These are phyloP conservation scores for Aristolochia contorta DNA, from an alignment of 164 flowering plant species.

Conservation along the genomic window DNA sequence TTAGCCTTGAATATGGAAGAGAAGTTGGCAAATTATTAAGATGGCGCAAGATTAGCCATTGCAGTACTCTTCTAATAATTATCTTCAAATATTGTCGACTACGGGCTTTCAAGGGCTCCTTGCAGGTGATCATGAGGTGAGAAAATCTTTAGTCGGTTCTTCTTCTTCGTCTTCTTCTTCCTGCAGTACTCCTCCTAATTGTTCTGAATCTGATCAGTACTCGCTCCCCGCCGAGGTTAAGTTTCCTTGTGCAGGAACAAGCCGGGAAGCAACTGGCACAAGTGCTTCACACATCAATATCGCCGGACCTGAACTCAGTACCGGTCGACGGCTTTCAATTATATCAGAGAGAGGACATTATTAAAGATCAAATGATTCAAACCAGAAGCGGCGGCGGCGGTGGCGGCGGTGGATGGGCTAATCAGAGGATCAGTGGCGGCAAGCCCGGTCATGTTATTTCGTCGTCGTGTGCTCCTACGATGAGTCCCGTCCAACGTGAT, in stretches of 20 bases:
- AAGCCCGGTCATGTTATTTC: background rate
- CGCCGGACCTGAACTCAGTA: background rate
- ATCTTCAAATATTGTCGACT: constrained; percentile 9
- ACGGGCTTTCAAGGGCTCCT: no score
- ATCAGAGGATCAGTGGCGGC: constrained; percentile 16
- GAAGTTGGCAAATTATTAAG: constrained; percentile 25
- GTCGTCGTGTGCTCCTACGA: constrained; percentile 4
- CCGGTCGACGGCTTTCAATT: constrained; percentile 8
- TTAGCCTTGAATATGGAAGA: no score
- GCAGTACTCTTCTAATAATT: constrained; percentile 14
- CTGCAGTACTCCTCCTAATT: constrained; percentile 1
- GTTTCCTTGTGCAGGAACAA: constrained; percentile 34
- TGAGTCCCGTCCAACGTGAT: constrained; percentile 12
- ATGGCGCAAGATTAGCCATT: constrained; percentile 25
- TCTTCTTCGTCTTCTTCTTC: constrained; percentile 9
- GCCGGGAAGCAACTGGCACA: background rate
- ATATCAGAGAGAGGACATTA: constrained; percentile 4
- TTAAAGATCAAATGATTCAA: no score
- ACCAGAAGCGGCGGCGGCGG: no score
- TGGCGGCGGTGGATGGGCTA: constrained; percentile 11
- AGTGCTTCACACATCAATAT: constrained; percentile 5
- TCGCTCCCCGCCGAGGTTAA: constrained; percentile 29
- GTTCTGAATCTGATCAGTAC: constrained; percentile 14
- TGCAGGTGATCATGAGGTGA: no score
- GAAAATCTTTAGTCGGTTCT: constrained; percentile 3